These are phyloP conservation scores for Talaromyces sp. DNA, from an alignment of 2,329 filamentous ascomycete species.

Conservation along the genomic window DNA sequence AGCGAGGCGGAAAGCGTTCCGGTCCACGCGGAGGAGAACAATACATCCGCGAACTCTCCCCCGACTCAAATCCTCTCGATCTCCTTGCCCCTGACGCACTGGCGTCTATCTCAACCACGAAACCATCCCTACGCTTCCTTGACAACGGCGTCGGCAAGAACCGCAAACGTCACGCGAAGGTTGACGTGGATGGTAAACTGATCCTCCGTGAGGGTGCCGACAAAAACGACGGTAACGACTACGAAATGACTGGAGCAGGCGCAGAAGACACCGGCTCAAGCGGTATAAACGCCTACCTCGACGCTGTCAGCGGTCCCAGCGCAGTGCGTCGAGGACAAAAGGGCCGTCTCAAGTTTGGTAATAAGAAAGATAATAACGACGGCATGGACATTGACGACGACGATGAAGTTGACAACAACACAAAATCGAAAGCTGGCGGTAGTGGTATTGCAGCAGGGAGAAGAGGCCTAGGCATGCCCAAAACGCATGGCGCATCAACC, in stretches of 20 bases:
- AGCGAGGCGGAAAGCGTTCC: conserved; percentile 47
- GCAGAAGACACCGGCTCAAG: conserved; percentile 22
- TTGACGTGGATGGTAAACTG: conserved; percentile 45
- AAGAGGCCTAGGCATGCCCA: conserved; percentile 28
- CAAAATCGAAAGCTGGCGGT: not conserved
- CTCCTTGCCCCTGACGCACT: conserved; percentile 84
- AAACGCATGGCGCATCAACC: conserved; percentile 24
- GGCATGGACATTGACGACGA: conserved; percentile 47
- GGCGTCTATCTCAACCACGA: conserved; percentile 88
- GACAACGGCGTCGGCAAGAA: conserved; percentile 35
- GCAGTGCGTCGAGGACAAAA: conserved; percentile 57
- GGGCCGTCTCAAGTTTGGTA: conserved; percentile 58
- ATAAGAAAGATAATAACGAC: conserved; percentile 36
- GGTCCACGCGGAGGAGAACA: conserved; percentile 33
- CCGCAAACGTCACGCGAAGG: conserved; percentile 41
- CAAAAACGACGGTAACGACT: conserved; percentile 29
- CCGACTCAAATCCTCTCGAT: conserved; percentile 92
- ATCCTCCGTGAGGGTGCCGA: conserved; percentile 42
- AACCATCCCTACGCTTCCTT: conserved; percentile 57
- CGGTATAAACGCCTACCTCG: conserved; percentile 59
- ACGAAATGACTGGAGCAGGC: conserved; percentile 46
- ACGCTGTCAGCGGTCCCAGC: conserved; percentile 59
- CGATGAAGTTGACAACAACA: conserved; percentile 38
- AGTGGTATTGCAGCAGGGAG: conserved; percentile 15
- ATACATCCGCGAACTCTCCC: conserved; percentile 80